A percentile compares a stretch with the other conserved stretches of the same genome.
Conservation (phyloP, 768 basidiomycete species). For the Mycena filopes region DNA sequence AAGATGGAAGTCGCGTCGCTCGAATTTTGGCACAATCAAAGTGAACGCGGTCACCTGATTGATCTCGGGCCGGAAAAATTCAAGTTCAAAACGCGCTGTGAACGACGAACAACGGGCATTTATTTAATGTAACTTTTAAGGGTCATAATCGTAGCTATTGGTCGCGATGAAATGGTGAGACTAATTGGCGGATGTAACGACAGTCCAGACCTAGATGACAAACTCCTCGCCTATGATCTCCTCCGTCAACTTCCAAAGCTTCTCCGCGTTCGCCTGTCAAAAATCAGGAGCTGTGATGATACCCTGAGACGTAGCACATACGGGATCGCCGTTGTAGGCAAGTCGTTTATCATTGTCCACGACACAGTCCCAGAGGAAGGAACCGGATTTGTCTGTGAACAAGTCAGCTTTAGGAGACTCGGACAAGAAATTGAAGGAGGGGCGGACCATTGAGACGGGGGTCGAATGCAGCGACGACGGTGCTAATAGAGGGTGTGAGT, state of each 20-base stretch:
- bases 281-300: not conserved
- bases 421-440: not conserved
- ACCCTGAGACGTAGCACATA: not conserved
- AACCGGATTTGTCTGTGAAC: constrained; percentile 8
- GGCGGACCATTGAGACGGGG: not conserved
- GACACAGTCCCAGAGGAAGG: constrained; percentile 1
- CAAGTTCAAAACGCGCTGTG: no score
- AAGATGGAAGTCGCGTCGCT: no score
- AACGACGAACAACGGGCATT: no score
- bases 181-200: no score
- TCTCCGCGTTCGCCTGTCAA: not conserved
- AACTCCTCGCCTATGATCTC: constrained; percentile 12
- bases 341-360: not conserved
- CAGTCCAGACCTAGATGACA: constrained; percentile 5
- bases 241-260: constrained; percentile 8
- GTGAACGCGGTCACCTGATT: no score
- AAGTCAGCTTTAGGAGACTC: no score
- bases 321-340: constrained; percentile 4
- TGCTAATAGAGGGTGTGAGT: not conserved
- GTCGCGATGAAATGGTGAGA: no score
- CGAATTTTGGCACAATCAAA: no score
- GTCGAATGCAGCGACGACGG: constrained; percentile 15
- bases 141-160: no score
- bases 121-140: no score
- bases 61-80: no score